Conservation (phyloP, 257 asterid genomes). For the Scutellaria galericulata region DNA sequence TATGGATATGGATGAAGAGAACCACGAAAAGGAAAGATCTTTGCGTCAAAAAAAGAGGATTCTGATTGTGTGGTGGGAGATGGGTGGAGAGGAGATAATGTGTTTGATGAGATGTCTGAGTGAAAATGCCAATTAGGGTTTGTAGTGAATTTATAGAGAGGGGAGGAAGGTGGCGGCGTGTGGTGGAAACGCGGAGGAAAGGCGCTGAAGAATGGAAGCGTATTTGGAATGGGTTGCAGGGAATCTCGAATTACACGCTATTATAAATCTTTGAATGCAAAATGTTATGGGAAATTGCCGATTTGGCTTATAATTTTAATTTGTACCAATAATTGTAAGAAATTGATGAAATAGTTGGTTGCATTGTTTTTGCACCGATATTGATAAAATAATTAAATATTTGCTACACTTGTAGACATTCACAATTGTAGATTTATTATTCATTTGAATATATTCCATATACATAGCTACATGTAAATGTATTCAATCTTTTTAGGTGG, state of each 20-base stretch:
- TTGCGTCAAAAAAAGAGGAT: background rate
- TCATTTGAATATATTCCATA: too few relatives aligned
- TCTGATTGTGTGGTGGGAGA: slow-evolving; percentile 34
- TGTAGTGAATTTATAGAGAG: slow-evolving; percentile 31
- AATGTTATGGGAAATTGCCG: background rate
- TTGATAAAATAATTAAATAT: too few relatives aligned
- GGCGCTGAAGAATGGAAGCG: slow-evolving; percentile 31
- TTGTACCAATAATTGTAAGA: too few relatives aligned
- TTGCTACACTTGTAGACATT: too few relatives aligned
- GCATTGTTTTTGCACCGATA: background rate
- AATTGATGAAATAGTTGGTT: too few relatives aligned
- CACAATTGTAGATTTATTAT: too few relatives aligned
- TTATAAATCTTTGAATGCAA: too few relatives aligned
- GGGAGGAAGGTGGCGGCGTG: slow-evolving; percentile 31
- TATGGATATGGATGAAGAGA: background rate
- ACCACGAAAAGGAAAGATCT: background rate
- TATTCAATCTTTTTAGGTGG: background rate
- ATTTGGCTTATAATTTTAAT: background rate
- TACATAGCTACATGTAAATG: background rate
- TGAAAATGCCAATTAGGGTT: slow-evolving; percentile 41
- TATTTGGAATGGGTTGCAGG: slow-evolving; percentile 3
- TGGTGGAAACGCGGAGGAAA: slow-evolving; percentile 37
- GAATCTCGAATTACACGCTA: slow-evolving; percentile 5
- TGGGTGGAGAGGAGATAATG: slow-evolving; percentile 29
- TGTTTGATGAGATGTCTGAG: slow-evolving; percentile 34